Evolutionary conservation across 352 stramenopile species (phyloP), one percentile per base, ranked within the genome.

Genomic region (Globisporangium orthogonon): DNA sequence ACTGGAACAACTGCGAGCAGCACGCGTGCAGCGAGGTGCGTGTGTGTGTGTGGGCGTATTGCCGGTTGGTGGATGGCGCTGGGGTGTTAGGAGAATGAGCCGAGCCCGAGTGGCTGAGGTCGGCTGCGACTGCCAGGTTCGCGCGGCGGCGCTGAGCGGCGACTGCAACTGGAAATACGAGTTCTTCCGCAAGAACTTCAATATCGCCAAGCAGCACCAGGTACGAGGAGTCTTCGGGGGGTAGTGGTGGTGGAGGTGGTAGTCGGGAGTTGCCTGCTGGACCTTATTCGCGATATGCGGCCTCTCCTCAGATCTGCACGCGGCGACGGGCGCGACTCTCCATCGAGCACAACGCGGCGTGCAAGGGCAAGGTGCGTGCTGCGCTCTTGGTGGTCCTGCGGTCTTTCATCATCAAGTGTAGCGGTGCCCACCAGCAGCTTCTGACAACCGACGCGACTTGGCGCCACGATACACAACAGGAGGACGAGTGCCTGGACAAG

Each of bases 131-230:
- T 15, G 6, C n/a, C 23, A 86, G 75, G 64, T 94, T 35, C 79
- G 83, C 17, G 82, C 85, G 17, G 83, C 84, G 41, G 80, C 82
- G 50, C 69, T 92, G 31, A 94, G 89, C 54, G 89, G 89, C 31
- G 89, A 97, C 61, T 97, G 89, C 67, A 84, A 95, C 66, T 96
- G 83, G 74, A 93, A 93, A 60, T 87, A 95, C 66, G 90, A 97
- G 71, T 84, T 97, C 50, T 86, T 95, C 63, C 83, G 89, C 58
- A 94, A 94, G 64, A 95, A 96, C 61, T 94, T 95, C 62, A 94
- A 89, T 60, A 70, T 97, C 54, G 76, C 69, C 66, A 87, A 87
- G 62, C 88, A 97, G 70, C 87, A 96, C 61, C 85, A 96, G 74
- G 83, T 92, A 33, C 30, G 29, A 48, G n/a, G 9, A 33, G 0